These are phyloP conservation scores for Sporisorium exsertum DNA, from an alignment of 1,284 basidiomycete species.

Conservation along the genomic window DNA sequence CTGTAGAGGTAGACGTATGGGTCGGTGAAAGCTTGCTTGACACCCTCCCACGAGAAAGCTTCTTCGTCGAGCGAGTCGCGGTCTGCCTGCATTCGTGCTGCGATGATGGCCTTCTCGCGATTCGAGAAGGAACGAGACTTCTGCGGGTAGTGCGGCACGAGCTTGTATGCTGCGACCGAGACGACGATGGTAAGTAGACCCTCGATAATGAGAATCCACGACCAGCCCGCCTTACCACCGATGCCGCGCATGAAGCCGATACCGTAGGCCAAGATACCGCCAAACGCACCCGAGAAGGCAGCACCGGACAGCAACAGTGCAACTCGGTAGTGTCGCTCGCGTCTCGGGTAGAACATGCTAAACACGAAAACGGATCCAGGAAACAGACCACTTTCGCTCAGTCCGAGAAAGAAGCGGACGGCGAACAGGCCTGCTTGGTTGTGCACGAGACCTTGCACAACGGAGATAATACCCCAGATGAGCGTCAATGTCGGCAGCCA, in stretches of 20 bases:
- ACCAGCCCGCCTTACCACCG: conserved; percentile 70
- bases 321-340: conserved; percentile 76
- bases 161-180: conserved; percentile 73
- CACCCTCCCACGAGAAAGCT: conserved; percentile 67
- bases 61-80: conserved; percentile 73
- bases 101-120: conserved; percentile 72
- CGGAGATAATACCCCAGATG: conserved; percentile 75
- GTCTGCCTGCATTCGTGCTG: conserved; percentile 73
- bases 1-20: conserved; percentile 77
- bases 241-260: conserved; percentile 76
- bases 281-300: conserved; percentile 58
- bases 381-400: conserved; percentile 69
- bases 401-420: conserved; percentile 73
- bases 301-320: conserved; percentile 72
- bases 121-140: conserved; percentile 74
- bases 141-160: conserved; percentile 75
- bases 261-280: conserved; percentile 73
- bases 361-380: conserved; percentile 77
- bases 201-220: conserved; percentile 77
- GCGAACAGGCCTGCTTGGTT: conserved; percentile 75
- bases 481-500: conserved; percentile 77
- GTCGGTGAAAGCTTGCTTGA: conserved; percentile 73
- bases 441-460: conserved; percentile 74
- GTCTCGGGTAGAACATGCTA: conserved; percentile 75
- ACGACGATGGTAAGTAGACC: conserved; percentile 74